A percentile compares a stretch with the other conserved stretches of the same genome.
Conservation (phyloP, 352 stramenopile species). For the Globisporangium nagaii region DNA sequence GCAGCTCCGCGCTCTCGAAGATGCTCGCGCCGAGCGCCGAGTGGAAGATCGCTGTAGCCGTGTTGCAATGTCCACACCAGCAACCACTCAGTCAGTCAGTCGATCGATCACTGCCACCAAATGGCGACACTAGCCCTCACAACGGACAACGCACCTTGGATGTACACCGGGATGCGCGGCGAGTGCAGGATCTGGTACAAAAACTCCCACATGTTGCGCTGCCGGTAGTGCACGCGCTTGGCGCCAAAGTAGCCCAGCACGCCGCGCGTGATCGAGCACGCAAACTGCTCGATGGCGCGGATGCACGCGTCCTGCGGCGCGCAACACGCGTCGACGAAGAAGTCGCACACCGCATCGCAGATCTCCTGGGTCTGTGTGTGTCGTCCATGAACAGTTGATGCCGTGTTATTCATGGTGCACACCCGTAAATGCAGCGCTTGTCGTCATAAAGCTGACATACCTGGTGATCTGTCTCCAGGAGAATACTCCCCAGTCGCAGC, state of each 20-base stretch:
- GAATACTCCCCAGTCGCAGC: constrained; percentile 35
- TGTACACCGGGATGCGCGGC: constrained; percentile 34
- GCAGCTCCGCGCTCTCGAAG: constrained; percentile 11
- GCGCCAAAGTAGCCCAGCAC: constrained; percentile 43
- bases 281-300: constrained; percentile 26
- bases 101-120: too few relatives aligned
- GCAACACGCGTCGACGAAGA: constrained; percentile 44
- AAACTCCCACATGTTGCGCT: constrained; percentile 60
- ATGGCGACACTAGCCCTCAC: neutral
- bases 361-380: constrained; percentile 44
- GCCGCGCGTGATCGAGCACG: constrained; percentile 33
- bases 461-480: constrained; percentile 56
- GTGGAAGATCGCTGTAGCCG: constrained; percentile 28
- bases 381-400: too few relatives aligned
- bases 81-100: too few relatives aligned
- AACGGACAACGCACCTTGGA: constrained; percentile 23
- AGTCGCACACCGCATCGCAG: constrained; percentile 59
- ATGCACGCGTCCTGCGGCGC: constrained; percentile 30
- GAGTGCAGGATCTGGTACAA: constrained; percentile 69
- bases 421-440: too few relatives aligned
- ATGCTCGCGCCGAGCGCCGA: constrained; percentile 3
- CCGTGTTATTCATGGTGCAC: too few relatives aligned
- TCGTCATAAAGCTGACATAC: too few relatives aligned
- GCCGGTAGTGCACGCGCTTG: constrained; percentile 39
- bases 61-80: neutral